These are phyloP conservation scores for Protostelium mycophagum DNA, from an alignment of 78 protist species.

Conservation along the genomic window DNA sequence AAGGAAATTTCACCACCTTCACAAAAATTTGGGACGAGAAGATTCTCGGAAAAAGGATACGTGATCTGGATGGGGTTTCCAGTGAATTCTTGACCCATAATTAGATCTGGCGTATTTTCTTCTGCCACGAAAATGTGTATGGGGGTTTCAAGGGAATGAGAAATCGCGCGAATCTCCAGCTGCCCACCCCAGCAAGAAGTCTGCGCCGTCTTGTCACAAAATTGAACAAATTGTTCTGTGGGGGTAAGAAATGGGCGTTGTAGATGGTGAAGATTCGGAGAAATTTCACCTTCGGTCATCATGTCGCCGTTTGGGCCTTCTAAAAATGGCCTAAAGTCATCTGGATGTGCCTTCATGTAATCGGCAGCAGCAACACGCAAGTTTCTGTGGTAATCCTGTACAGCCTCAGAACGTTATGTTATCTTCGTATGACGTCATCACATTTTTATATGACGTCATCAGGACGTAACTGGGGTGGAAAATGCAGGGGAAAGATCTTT, in stretches of 20 bases:
- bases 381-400: conserved; percentile 22
- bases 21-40: not conserved
- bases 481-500: no score
- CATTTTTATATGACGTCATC: no score
- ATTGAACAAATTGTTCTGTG: conserved; percentile 27
- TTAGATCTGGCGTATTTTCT: conserved; percentile 26
- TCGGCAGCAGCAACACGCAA: conserved; percentile 29
- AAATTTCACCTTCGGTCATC: conserved; percentile 29
- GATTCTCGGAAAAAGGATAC: not conserved
- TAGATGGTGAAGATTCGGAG: not conserved
- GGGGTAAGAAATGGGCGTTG: not conserved
- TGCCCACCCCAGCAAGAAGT: conserved; percentile 63
- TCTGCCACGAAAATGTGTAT: conserved; percentile 28
- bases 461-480: no score
- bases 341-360: conserved; percentile 19
- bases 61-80: not conserved
- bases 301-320: conserved; percentile 3
- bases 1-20: not conserved
- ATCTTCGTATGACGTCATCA: no score
- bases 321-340: conserved; percentile 38
- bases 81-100: conserved; percentile 38
- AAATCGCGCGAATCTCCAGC: conserved; percentile 39
- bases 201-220: conserved; percentile 35
- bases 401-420: no score
- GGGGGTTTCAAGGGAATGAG: conserved; percentile 20